Evolutionary conservation across 169 alveolate genomes (phyloP).

Genomic region (Eimeria zaria): DNA sequence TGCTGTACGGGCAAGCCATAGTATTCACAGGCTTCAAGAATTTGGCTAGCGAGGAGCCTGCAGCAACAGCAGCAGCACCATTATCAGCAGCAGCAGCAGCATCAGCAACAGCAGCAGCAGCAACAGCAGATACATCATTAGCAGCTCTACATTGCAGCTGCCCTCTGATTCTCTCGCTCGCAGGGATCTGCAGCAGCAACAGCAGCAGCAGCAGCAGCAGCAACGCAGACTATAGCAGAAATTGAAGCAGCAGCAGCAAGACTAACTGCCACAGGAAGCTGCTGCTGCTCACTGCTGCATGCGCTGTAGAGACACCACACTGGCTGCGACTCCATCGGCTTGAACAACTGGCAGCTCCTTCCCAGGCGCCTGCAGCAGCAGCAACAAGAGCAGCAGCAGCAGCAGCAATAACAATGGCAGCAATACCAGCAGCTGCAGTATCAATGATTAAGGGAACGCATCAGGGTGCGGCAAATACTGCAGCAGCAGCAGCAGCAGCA

Average conservation of each 20-base stretch:
- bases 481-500: too few relatives aligned
- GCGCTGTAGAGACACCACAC: slow-evolving; percentile 24
- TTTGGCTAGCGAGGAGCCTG: slow-evolving; percentile 37
- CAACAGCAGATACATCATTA: too few relatives aligned
- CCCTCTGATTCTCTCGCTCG: neutral
- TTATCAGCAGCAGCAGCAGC: slow-evolving; percentile 41
- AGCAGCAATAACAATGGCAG: neutral
- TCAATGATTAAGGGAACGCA: too few relatives aligned
- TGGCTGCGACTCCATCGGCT: slow-evolving; percentile 18
- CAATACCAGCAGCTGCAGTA: slow-evolving; percentile 5
- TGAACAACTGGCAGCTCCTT: neutral
- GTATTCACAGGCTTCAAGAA: slow-evolving; percentile 48
- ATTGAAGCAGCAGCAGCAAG: slow-evolving; percentile 16
- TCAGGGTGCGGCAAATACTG: neutral
- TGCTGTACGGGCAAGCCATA: slow-evolving; percentile 9
- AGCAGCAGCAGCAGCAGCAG: neutral
- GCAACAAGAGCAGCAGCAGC: slow-evolving; percentile 33
- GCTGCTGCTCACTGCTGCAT: slow-evolving; percentile 64
- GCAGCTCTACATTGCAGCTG: neutral
- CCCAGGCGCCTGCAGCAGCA: slow-evolving; percentile 41
- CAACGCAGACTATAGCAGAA: neutral
- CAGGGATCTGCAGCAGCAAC: neutral
- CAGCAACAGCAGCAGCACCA: slow-evolving; percentile 22
- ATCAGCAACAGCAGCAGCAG: too few relatives aligned
- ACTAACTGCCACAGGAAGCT: neutral